A percentile compares a stretch with the other conserved stretches of the same genome.
These are phyloP conservation scores for Colletotrichum truncatum DNA, from an alignment of 2,329 filamentous ascomycete genomes.

Conservation along the genomic window DNA sequence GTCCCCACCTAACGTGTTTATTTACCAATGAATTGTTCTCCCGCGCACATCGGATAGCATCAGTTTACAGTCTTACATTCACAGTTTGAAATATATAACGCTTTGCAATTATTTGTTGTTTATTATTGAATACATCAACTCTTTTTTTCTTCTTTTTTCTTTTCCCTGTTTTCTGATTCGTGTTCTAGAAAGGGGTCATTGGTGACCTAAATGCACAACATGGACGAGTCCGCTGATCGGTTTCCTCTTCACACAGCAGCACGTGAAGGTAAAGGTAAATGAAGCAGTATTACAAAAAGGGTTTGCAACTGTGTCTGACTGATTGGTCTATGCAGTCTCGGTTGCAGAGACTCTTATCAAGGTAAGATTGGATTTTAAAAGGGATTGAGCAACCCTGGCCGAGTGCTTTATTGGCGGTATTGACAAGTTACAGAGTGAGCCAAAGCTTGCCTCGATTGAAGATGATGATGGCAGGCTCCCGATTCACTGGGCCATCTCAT, in stretches of 20 bases:
- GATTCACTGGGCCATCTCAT: slow-evolving; percentile 93
- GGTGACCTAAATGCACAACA: background rate
- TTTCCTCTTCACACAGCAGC: slow-evolving; percentile 90
- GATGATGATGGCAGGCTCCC: slow-evolving; percentile 91
- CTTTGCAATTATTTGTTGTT: no score
- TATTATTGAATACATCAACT: no score
- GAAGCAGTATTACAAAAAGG: slow-evolving; percentile 36
- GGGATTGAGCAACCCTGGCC: no score
- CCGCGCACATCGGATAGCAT: no score
- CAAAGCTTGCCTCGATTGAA: slow-evolving; percentile 74
- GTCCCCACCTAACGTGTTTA: no score
- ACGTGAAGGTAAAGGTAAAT: slow-evolving; percentile 84
- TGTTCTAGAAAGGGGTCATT: no score
- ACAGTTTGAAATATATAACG: no score
- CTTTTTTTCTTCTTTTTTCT: no score
- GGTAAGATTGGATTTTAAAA: no score
- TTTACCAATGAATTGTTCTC: no score
- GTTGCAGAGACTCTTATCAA: slow-evolving; percentile 71
- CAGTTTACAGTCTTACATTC: no score
- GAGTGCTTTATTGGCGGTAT: slow-evolving; percentile 35
- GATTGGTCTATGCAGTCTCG: slow-evolving; percentile 62
- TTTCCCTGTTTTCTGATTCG: no score
- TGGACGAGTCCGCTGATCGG: slow-evolving; percentile 59
- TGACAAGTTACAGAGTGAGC: slow-evolving; percentile 68
- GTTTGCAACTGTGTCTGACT: background rate